These are phyloP conservation scores for Aspergillus phoenicis DNA, from an alignment of 2,329 filamentous ascomycete species.

Conservation along the genomic window DNA sequence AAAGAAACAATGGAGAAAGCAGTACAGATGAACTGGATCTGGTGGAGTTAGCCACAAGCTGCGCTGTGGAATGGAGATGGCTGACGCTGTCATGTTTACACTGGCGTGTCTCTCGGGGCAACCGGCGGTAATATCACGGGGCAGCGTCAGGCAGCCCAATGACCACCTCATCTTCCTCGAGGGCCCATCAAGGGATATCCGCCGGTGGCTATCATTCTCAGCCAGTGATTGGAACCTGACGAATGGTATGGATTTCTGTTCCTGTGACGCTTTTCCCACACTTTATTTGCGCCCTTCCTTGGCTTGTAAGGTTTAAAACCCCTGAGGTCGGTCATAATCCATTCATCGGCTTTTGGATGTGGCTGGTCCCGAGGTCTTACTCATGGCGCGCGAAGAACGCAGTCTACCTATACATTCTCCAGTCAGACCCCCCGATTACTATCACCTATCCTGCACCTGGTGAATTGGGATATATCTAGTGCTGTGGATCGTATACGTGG, in stretches of 20 bases:
- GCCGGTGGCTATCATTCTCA: constrained; percentile 5
- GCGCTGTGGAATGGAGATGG: constrained; percentile 20
- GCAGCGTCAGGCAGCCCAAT: constrained; percentile 4
- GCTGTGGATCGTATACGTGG: background rate
- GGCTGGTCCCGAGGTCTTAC: background rate
- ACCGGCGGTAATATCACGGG: constrained; percentile 21
- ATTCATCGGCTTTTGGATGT: background rate
- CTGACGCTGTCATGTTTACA: constrained; percentile 28
- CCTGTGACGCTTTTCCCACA: background rate
- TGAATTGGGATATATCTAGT: background rate
- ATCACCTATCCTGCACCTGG: background rate
- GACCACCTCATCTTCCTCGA: constrained; percentile 4
- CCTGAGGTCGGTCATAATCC: background rate
- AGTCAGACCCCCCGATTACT: no score
- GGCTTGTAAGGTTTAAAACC: background rate
- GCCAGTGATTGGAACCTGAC: background rate
- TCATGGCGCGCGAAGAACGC: background rate
- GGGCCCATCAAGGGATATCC: background rate
- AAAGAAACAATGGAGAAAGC: constrained; percentile 14
- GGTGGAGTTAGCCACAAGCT: constrained; percentile 25
- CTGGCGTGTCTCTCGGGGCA: constrained; percentile 33
- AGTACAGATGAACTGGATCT: constrained; percentile 23
- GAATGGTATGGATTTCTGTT: background rate
- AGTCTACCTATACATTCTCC: no score
- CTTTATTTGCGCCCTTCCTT: background rate